phyloP scores from a whole-genome alignment of 768 basidiomycete genomes.

The Royoungia palumana region DNA sequence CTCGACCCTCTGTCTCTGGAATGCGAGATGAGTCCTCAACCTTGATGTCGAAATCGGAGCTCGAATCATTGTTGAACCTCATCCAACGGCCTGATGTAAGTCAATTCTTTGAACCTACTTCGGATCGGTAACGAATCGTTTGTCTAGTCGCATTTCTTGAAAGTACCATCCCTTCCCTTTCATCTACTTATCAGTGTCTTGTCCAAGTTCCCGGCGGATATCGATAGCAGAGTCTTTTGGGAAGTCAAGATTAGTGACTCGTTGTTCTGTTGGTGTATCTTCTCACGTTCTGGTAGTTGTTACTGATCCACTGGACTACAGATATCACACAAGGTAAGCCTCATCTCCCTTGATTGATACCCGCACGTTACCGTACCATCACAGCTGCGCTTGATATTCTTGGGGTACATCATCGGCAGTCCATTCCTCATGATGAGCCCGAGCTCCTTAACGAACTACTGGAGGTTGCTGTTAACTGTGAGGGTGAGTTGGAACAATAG shows the following conservation, averaged over 20 bases:
- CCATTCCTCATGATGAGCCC: slow-evolving; percentile 32
- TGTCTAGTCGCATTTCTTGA: slow-evolving; percentile 76
- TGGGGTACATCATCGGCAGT: slow-evolving; percentile 44
- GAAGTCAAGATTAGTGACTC: slow-evolving; percentile 56
- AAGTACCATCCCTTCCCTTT: slow-evolving; percentile 79
- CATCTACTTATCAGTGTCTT: slow-evolving; percentile 72
- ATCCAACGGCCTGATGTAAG: slow-evolving; percentile 76
- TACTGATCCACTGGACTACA: slow-evolving; percentile 15
- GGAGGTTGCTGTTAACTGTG: slow-evolving; percentile 50
- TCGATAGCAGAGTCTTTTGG: slow-evolving; percentile 77
- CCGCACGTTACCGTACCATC: slow-evolving; percentile 22
- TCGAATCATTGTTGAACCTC: slow-evolving; percentile 62
- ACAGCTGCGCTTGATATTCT: slow-evolving; percentile 56
- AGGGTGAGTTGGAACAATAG: slow-evolving; percentile 51
- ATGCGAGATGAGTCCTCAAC: slow-evolving; percentile 57
- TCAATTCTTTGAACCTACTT: slow-evolving; percentile 3
- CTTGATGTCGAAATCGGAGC: slow-evolving; percentile 62
- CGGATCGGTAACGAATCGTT: slow-evolving; percentile 13
- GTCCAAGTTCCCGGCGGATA: slow-evolving; percentile 74
- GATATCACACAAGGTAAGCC: slow-evolving; percentile 36
- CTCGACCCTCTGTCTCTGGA: slow-evolving; percentile 63
- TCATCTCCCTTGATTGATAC: not conserved
- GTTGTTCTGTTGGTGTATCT: slow-evolving; percentile 56
- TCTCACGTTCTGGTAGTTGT: not conserved
- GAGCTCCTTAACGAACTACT: slow-evolving; percentile 46